Conservation (phyloP, 1,139 yeast species). For the Geotrichum macrosporum region DNA sequence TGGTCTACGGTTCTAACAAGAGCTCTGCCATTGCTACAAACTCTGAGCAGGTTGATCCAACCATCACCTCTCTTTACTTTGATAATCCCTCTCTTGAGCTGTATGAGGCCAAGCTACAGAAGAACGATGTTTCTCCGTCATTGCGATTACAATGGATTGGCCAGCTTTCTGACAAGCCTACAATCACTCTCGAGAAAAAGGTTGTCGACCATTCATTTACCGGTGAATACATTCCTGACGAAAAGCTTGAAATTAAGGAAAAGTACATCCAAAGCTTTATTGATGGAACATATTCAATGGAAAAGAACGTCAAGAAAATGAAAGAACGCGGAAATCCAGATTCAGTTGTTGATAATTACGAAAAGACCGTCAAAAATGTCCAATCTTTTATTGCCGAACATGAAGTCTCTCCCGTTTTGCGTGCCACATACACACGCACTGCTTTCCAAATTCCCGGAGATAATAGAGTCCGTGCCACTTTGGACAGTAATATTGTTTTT, state of each 20-base stretch:
- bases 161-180: conserved; percentile 92
- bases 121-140: conserved; percentile 99
- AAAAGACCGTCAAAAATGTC: conserved; percentile 54
- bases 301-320: conserved; percentile 84
- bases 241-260: conserved; percentile 88
- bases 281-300: conserved; percentile 78
- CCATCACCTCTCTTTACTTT: conserved; percentile 92
- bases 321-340: conserved; percentile 50
- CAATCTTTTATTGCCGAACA: conserved; percentile 61
- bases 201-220: conserved; percentile 99
- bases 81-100: conserved; percentile 86
- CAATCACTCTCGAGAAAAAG: conserved; percentile 93
- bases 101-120: conserved; percentile 88
- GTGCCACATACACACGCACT: conserved; percentile 84
- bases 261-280: conserved; percentile 81
- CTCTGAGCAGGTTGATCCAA: conserved; percentile 88
- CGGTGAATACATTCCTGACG: conserved; percentile 96
- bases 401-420: conserved; percentile 74
- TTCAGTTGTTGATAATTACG: conserved; percentile 48
- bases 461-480: conserved; percentile 79
- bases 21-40: too few species aligned
- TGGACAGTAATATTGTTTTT: conserved; percentile 82
- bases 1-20: conserved; percentile 92
- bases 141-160: conserved; percentile 98
- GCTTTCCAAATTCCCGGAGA: conserved; percentile 99